Base-by-base conservation (phyloP, 2,329 filamentous ascomycete genomes). In the Ophidiomyces ophidiicola region DNA sequence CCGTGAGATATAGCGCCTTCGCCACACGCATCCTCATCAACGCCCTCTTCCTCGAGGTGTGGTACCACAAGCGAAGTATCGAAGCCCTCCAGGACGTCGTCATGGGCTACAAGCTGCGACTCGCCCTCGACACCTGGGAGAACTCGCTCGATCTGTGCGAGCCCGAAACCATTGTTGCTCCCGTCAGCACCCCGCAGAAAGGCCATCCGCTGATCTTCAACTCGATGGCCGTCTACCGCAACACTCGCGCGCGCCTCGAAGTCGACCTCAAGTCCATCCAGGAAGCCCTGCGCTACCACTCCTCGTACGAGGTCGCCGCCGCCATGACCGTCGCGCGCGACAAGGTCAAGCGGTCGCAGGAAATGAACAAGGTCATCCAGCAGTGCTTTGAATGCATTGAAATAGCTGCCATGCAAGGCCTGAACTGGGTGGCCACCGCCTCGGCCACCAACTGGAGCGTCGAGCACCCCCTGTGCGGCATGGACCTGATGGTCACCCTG, bases 371-470 rank as follows among this genome's bases (percentile, higher is more conserved):
- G 66, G 87, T 96, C 53, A 93, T 98, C 46, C 81, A 96, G 56
- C 85, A 92, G 62, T 96, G 90, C 66, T 96, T 90, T 63, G 85
- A 92, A 62, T 96, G 87, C 67, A 87, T 98, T 54, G 88, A 96
- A 62, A 94, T 90, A 34, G 88, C 88, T 41, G 88, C 92, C 32
- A 68, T 86, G 46, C 87, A 94, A 61, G 90, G 88, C 48, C 86
- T 96, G 49, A 85, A 88, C 53, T 96, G 90, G 88, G 87, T 96
- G 46, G 88, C 88, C n/a, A 81, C 87, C 50, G 94, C 88, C 15
- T 94, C 87, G 32, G 86, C 90, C 15, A 94, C 90, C 32, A 96
- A 96, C 65, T 98, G 90, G 90, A 96, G 88, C 60, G 84, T 96
- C 45, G 90, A 98, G 67, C 88, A 98, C 60, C 87, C 90, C 37